phyloP scores from a whole-genome alignment of 164 flowering plant genomes.

The Litsea cubeba region DNA sequence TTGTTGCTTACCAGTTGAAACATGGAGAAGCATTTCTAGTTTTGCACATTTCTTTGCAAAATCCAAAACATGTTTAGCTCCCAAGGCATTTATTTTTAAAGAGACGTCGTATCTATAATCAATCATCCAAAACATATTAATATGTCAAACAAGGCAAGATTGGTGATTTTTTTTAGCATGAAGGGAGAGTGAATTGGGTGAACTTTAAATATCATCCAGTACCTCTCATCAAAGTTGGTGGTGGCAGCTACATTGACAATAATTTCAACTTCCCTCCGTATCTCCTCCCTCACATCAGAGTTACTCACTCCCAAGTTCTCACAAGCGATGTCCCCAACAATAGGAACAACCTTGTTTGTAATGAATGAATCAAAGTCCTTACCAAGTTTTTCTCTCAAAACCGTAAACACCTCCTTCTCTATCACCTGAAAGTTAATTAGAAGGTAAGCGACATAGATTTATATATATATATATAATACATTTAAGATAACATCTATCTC shows the following conservation, averaged over 20 bases:
- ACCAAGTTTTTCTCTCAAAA: slow-evolving; percentile 42
- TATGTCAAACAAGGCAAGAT: neutral
- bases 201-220: neutral
- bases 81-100: neutral
- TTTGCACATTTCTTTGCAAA: neutral
- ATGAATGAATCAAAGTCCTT: slow-evolving; percentile 29
- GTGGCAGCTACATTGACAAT: slow-evolving; percentile 63
- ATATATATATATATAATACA: too few species aligned
- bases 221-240: slow-evolving; percentile 57
- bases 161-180: too few species aligned
- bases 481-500: too few species aligned
- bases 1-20: neutral
- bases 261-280: slow-evolving; percentile 38
- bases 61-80: neutral
- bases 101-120: neutral
- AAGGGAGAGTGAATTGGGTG: too few species aligned
- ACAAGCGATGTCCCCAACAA: slow-evolving; percentile 45
- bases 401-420: slow-evolving; percentile 53
- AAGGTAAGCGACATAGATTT: neutral
- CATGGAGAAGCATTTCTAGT: neutral
- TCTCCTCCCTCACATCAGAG: slow-evolving; percentile 30
- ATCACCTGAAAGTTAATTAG: slow-evolving; percentile 29
- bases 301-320: slow-evolving; percentile 44
- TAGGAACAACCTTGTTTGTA: slow-evolving; percentile 30
- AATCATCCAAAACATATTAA: neutral